Conservation (phyloP, 2,329 filamentous ascomycete species). For the Cladosporium sp. region DNA sequence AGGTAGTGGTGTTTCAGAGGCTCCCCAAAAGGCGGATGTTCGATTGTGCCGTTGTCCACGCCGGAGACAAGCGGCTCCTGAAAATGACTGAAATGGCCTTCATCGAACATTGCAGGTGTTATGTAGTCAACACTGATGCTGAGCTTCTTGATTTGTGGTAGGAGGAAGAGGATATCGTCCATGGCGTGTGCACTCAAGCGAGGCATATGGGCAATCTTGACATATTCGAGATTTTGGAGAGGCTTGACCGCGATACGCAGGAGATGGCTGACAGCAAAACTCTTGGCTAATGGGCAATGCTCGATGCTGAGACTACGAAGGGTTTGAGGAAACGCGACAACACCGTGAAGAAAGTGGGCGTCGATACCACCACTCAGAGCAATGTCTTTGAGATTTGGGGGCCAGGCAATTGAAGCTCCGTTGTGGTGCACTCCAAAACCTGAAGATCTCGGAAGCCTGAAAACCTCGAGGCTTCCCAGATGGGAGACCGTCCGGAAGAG, state of each 20-base stretch:
- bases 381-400: constrained; percentile 38
- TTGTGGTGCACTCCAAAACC: constrained; percentile 27
- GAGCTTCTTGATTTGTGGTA: constrained; percentile 36
- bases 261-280: constrained; percentile 33
- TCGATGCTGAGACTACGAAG: constrained; percentile 37
- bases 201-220: constrained; percentile 39
- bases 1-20: constrained; percentile 28
- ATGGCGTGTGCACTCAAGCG: constrained; percentile 35
- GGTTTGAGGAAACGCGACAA: constrained; percentile 29
- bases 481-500: constrained; percentile 49
- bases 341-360: constrained; percentile 36
- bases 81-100: constrained; percentile 18
- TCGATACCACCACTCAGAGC: constrained; percentile 42
- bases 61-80: constrained; percentile 3
- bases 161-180: constrained; percentile 37
- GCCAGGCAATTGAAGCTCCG: constrained; percentile 33
- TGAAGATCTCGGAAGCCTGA: constrained; percentile 36
- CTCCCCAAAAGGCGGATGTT: constrained; percentile 4
- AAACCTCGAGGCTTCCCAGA: constrained; percentile 39
- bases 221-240: constrained; percentile 29
- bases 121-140: constrained; percentile 46
- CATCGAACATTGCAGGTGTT: constrained; percentile 36
- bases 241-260: constrained; percentile 29
- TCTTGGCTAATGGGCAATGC: constrained; percentile 39
- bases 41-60: background rate